Conservation (phyloP, 805 yeast genomes). For the Tetrapisispora pingtungensis region DNA sequence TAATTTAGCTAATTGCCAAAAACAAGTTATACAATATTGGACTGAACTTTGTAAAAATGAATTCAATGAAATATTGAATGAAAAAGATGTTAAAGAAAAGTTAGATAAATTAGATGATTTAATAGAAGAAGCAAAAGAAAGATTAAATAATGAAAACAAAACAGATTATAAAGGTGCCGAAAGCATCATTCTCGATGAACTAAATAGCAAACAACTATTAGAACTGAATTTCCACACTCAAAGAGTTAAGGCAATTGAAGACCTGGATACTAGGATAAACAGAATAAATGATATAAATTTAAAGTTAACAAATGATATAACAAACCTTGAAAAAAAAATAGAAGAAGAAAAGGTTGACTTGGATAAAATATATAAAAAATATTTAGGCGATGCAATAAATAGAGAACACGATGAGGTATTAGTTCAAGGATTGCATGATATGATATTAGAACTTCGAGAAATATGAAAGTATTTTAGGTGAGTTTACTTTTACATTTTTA, state of each 20-base stretch:
- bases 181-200: slow-evolving; percentile 11
- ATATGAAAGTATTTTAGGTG: not conserved
- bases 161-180: not conserved
- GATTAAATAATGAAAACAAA: slow-evolving; percentile 8
- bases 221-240: slow-evolving; percentile 19
- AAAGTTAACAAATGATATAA: slow-evolving; percentile 17
- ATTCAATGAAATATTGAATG: slow-evolving; percentile 44
- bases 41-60: slow-evolving; percentile 39
- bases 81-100: slow-evolving; percentile 32
- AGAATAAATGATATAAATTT: slow-evolving; percentile 16
- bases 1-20: slow-evolving; percentile 34
- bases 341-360: slow-evolving; percentile 18
- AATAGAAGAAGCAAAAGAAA: slow-evolving; percentile 28
- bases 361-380: slow-evolving; percentile 25
- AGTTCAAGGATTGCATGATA: slow-evolving; percentile 20
- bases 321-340: slow-evolving; percentile 12
- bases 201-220: slow-evolving; percentile 19
- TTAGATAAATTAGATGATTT: slow-evolving; percentile 33
- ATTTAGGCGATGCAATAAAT: slow-evolving; percentile 17
- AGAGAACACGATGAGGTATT: slow-evolving; percentile 15
- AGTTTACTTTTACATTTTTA: too few relatives aligned
- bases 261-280: slow-evolving; percentile 17
- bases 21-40: slow-evolving; percentile 46
- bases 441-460: slow-evolving; percentile 20
- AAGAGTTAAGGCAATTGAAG: slow-evolving; percentile 13